Percentiles rank a stretch among this genome's conserved stretches.
These are phyloP conservation scores for Juncus inflexus DNA, from an alignment of 176 grass and related monocot species.

Conservation along the genomic window DNA sequence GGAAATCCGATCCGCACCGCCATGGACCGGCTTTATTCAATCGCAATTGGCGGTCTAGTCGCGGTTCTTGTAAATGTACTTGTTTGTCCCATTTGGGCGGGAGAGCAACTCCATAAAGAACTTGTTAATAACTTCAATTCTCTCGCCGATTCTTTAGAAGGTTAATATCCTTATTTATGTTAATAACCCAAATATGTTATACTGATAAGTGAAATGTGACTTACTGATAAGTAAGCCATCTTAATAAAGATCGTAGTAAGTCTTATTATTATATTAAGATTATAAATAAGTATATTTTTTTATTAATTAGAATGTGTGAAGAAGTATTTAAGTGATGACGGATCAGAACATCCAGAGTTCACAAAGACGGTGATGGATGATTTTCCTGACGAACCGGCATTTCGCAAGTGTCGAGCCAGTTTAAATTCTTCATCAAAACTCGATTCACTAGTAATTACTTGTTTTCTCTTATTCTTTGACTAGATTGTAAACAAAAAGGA, in stretches of 20 bases:
- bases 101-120: conserved; percentile 77
- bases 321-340: conserved; percentile 68
- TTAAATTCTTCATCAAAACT: conserved; percentile 65
- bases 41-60: conserved; percentile 64
- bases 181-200: conserved; percentile 5
- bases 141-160: conserved; percentile 75
- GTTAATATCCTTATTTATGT: conserved; percentile 30
- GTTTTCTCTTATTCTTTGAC: neutral
- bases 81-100: conserved; percentile 74
- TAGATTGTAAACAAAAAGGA: neutral
- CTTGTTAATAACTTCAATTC: conserved; percentile 60
- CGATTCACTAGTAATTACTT: conserved; percentile 55
- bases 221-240: no score
- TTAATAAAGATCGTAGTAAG: no score
- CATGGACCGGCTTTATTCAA: conserved; percentile 75
- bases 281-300: conserved; percentile 1
- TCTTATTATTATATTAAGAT: no score
- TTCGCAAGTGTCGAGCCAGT: conserved; percentile 49
- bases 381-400: conserved; percentile 67
- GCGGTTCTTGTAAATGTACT: conserved; percentile 67
- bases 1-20: conserved; percentile 62
- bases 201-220: no score
- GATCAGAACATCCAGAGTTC: conserved; percentile 62
- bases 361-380: conserved; percentile 58
- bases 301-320: conserved; percentile 61